Evolutionary conservation across 176 grass and related monocot species (phyloP), one percentile per base, ranked within the genome.

Genomic region (Poa pratensis): DNA sequence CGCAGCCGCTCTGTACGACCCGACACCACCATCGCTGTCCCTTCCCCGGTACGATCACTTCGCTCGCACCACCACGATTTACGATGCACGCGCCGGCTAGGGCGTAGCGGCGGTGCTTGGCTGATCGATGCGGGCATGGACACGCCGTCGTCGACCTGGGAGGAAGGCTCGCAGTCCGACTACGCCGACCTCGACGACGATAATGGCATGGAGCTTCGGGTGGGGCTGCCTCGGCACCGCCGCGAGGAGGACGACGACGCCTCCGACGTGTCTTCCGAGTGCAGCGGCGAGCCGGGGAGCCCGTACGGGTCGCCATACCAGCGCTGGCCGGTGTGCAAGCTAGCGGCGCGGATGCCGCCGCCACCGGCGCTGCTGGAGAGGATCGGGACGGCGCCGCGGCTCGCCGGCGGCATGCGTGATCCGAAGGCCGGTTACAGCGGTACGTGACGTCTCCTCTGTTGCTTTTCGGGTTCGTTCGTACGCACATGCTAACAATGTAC

Each of bases 101-200:
- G n/a, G n/a, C n/a, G 35, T 6, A 37, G 43, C 55, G 7, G 40
- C 18, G 39, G 23, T 22, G 39, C 55, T 63, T 1, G 45, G 19
- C 18, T 10, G 75, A 40, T 20, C 55, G 17, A 82, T 64, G 81
- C 87, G 45, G 10, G 63, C 11, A 95, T 95, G 90, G 90, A 90
- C 62, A 89, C 88, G 83, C 66, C 85, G 73, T 90, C 93, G 30
- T 87, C 81, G 28, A 88, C 86, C 63, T 88, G 88, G 78, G 90
- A 95, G 49, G 93, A 92, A 80, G 87, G 87, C 53, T 92, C 90
- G 17, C 90, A 95, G 77, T 16, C 82, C 73, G 90, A 92, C 72
- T 89, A 85, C 79, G 88, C 79, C 65, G 89, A 84, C 84, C 63
- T 90, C 66, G 88, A 86, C 84, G 80, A 84, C 84, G 77, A 86